Conservation (phyloP, 768 basidiomycete species). For the Leccinum ochraceum region DNA sequence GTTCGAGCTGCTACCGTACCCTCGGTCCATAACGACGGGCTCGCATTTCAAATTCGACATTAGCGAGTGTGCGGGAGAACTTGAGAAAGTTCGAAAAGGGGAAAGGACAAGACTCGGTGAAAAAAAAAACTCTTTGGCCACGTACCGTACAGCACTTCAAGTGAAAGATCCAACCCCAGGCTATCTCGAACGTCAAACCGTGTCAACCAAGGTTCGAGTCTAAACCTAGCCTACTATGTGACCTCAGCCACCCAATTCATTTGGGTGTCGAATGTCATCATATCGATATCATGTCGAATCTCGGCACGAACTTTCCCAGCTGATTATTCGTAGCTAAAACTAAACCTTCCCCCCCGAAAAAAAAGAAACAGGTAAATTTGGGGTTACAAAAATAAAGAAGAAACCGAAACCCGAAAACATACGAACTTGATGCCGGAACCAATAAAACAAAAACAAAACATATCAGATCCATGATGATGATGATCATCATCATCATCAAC, state of each 20-base stretch:
- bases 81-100: not conserved
- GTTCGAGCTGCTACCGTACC: not conserved
- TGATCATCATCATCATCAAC: not conserved
- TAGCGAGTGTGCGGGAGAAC: not conserved
- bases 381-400: not conserved
- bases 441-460: not conserved
- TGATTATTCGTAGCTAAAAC: not conserved
- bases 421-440: not conserved
- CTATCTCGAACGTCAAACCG: not conserved
- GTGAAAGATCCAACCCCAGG: not conserved
- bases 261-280: not conserved
- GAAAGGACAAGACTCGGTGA: not conserved
- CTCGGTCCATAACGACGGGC: constrained; percentile 4
- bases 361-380: not conserved
- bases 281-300: not conserved
- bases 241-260: not conserved
- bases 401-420: not conserved
- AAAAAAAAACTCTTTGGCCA: not conserved
- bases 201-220: not conserved
- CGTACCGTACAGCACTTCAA: not conserved
- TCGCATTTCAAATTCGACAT: constrained; percentile 1
- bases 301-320: not conserved
- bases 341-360: not conserved
- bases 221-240: not conserved
- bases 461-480: constrained; percentile 16